Evolutionary conservation across 306 rosid species (phyloP), one percentile per base, ranked within the genome.

Genomic region (Glycyrrhiza uralensis): DNA sequence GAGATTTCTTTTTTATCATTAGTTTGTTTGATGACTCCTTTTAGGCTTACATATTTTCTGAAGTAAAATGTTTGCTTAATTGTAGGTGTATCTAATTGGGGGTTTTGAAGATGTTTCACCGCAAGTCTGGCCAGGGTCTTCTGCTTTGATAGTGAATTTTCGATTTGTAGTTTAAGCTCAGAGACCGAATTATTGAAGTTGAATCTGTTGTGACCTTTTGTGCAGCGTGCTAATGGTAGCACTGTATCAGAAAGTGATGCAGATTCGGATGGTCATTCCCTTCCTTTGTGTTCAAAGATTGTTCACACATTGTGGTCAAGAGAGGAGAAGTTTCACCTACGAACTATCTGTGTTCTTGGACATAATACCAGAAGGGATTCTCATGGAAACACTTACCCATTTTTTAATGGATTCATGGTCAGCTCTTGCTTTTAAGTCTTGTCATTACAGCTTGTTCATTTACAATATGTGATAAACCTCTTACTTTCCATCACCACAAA

Each of bases 51-150:
- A 14, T 61, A 4, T 57, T 63, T 9, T 30, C 55, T 58, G 39
- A 54, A 74, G 50, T 73, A 73, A 79, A 14, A 72, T 35, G 3
- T 68, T 17, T 54, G 15, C 42, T 39, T 74, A 71, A 54, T 14
- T 76, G 85, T 86, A 93, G 98, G 94, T 93, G 66, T 96, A 91
- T 76, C 83, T 93, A 12, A 61, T 93, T 36, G 98, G 98, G 39
- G 90, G 93, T 41, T 93, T 82, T 76, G 94, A 93, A 89, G 97
- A 93, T 62, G 85, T 79, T 72, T 59, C 85, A 15, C 85, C 62
- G 38, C 78, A 85, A 49, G 97, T 93, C 73, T 74, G 84, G 75
- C 76, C 79, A 38, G 64, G 71, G 68, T 69, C 79, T 77, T 79
- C 62, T 82, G 71, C 80, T 90, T 82, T 79, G 54, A 84, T 68